phyloP scores from a whole-genome alignment of 371 early-diverging fungal genomes.

The Mortierella sp. region DNA sequence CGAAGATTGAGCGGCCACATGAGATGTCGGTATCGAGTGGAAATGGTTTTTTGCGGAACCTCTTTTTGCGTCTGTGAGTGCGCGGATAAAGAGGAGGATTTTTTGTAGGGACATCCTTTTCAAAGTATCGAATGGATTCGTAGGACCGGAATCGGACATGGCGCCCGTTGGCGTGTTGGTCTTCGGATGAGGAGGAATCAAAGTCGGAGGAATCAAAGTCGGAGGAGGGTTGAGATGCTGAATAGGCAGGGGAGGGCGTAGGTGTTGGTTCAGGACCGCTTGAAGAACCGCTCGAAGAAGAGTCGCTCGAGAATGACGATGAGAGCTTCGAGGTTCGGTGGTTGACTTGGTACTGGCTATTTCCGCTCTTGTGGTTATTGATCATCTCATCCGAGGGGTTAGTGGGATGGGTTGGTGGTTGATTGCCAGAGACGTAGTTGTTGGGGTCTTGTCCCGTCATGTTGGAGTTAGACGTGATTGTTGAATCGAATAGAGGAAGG shows the following conservation, averaged over 20 bases:
- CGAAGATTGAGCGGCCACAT: background rate
- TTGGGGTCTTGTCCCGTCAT: background rate
- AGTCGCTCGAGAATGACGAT: background rate
- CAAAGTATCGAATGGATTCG: too few relatives aligned
- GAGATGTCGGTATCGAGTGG: background rate
- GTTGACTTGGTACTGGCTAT: background rate
- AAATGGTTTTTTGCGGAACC: background rate
- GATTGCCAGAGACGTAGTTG: background rate
- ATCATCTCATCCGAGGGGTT: background rate
- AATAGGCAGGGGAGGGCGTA: background rate
- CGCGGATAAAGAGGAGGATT: too few relatives aligned
- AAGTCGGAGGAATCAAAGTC: background rate
- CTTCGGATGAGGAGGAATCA: background rate
- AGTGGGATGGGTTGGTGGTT: background rate
- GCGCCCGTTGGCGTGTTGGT: background rate
- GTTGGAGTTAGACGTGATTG: background rate
- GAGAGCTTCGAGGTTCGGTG: background rate
- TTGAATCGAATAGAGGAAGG: background rate
- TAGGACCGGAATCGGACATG: background rate
- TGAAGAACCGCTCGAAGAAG: background rate
- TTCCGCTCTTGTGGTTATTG: background rate
- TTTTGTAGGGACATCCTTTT: background rate
- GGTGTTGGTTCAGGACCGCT: background rate
- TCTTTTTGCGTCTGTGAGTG: background rate
- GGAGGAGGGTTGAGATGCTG: background rate